Conservation (phyloP, 805 yeast species). For the Candida multigemmis region DNA sequence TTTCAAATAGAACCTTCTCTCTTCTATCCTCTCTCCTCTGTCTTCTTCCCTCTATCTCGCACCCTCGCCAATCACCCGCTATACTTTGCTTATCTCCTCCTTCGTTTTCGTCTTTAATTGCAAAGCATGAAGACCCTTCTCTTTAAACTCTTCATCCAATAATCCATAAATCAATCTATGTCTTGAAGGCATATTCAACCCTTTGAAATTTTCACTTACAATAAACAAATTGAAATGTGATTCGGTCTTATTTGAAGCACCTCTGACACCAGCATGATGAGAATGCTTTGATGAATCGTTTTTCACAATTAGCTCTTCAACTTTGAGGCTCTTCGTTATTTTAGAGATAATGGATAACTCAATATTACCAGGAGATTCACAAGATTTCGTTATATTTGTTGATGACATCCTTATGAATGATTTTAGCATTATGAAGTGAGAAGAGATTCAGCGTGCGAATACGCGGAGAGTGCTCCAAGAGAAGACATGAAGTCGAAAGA, state of each 20-base stretch:
- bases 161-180: conserved; percentile 68
- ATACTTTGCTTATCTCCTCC: conserved; percentile 8
- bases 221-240: conserved; percentile 76
- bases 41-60: no score
- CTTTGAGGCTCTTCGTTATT: conserved; percentile 23
- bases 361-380: conserved; percentile 32
- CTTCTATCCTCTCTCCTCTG: no score
- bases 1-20: no score
- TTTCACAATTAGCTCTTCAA: no score
- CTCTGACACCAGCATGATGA: conserved; percentile 76
- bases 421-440: no score
- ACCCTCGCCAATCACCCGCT: no score
- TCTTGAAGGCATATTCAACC: conserved; percentile 59
- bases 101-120: conserved; percentile 74
- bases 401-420: no score
- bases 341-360: conserved; percentile 39
- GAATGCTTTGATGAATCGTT: conserved; percentile 88
- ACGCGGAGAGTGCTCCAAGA: no score
- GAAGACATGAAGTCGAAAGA: no score
- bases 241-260: conserved; percentile 62
- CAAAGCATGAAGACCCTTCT: conserved; percentile 76
- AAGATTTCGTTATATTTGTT: conserved; percentile 6
- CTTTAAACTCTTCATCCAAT: conserved; percentile 62
- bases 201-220: conserved; percentile 60
- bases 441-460: no score